Percentiles rank a stretch among this genome's conserved stretches.
Evolutionary conservation across 768 basidiomycete species (phyloP).

Genomic region (Macrolepiota dolichaula): DNA sequence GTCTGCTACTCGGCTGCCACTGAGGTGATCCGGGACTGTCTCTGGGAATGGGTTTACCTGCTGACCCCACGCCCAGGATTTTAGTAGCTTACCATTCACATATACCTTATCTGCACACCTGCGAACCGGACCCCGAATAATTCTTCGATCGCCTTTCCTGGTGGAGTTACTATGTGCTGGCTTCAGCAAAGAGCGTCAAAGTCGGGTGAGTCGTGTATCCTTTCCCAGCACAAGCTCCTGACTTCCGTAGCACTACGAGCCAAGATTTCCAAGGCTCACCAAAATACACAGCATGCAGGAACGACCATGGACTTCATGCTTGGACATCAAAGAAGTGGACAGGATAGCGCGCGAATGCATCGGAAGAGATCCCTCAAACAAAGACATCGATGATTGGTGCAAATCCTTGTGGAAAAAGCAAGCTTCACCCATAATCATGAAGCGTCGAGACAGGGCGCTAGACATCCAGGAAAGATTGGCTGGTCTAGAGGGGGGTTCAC

Average conservation of each 20-base stretch:
- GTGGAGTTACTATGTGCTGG: slow-evolving; percentile 80
- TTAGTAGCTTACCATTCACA: slow-evolving; percentile 46
- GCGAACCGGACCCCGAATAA: slow-evolving; percentile 43
- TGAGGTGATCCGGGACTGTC: not conserved
- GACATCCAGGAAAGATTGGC: not conserved
- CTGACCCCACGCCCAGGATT: slow-evolving; percentile 14
- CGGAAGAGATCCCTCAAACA: slow-evolving; percentile 48
- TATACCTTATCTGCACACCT: slow-evolving; percentile 48
- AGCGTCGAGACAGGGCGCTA: slow-evolving; percentile 31
- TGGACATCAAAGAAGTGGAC: slow-evolving; percentile 48
- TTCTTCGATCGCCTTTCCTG: slow-evolving; percentile 62
- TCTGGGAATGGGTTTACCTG: not conserved
- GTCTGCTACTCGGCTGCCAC: slow-evolving; percentile 21
- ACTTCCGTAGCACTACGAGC: slow-evolving; percentile 63
- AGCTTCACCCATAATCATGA: slow-evolving; percentile 39
- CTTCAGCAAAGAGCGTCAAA: slow-evolving; percentile 65
- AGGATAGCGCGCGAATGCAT: slow-evolving; percentile 49
- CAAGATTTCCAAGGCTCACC: slow-evolving; percentile 78
- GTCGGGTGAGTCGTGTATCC: slow-evolving; percentile 40
- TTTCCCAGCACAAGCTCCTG: slow-evolving; percentile 1
- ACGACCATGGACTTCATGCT: slow-evolving; percentile 60
- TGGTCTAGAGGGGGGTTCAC: not conserved
- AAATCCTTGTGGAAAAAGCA: slow-evolving; percentile 34
- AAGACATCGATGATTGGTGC: slow-evolving; percentile 46
- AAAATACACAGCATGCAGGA: slow-evolving; percentile 64